A percentile compares a stretch with the other conserved stretches of the same genome.
Evolutionary conservation across 2,329 filamentous ascomycete genomes (phyloP).

Genomic region (Penicillium psychrosexuale): DNA sequence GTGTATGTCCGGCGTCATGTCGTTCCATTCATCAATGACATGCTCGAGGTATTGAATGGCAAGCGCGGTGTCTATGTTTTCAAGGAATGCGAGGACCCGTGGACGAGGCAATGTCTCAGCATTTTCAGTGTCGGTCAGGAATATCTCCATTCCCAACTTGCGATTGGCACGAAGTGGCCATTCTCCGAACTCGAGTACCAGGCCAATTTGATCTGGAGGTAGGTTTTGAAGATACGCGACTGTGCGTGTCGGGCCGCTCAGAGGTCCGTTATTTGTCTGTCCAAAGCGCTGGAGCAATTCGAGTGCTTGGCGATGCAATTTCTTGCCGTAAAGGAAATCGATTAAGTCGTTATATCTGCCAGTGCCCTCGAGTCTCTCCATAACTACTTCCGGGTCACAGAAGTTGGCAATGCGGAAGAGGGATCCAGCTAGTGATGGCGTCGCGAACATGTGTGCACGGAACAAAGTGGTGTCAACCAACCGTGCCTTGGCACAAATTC

Average conservation of each 20-base stretch:
- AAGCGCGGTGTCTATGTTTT: slow-evolving; percentile 64
- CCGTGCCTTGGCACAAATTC: slow-evolving; percentile 68
- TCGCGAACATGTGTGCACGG: slow-evolving; percentile 89
- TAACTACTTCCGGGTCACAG: slow-evolving; percentile 92
- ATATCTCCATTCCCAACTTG: slow-evolving; percentile 82
- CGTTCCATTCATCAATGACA: slow-evolving; percentile 80
- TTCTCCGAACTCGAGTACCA: slow-evolving; percentile 85
- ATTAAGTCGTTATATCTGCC: slow-evolving; percentile 89
- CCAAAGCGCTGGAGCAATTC: slow-evolving; percentile 81
- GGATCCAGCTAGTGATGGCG: slow-evolving; percentile 77
- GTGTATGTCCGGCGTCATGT: slow-evolving; percentile 81
- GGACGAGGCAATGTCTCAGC: slow-evolving; percentile 82
- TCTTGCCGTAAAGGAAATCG: slow-evolving; percentile 97
- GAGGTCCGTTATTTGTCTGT: slow-evolving; percentile 49
- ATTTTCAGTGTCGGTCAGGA: slow-evolving; percentile 89
- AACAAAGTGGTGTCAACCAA: slow-evolving; percentile 94
- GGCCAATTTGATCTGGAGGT: slow-evolving; percentile 79
- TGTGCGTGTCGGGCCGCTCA: slow-evolving; percentile 80
- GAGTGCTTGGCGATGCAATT: slow-evolving; percentile 81
- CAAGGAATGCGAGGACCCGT: slow-evolving; percentile 70
- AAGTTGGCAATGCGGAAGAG: slow-evolving; percentile 96
- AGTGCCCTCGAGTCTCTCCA: slow-evolving; percentile 84
- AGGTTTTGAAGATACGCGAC: slow-evolving; percentile 87
- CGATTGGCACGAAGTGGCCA: slow-evolving; percentile 78
- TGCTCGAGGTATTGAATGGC: slow-evolving; percentile 86